Percentiles rank a stretch among this genome's conserved stretches.
Evolutionary conservation across 768 basidiomycete species (phyloP).

Genomic region (Leccinum rimulosum): DNA sequence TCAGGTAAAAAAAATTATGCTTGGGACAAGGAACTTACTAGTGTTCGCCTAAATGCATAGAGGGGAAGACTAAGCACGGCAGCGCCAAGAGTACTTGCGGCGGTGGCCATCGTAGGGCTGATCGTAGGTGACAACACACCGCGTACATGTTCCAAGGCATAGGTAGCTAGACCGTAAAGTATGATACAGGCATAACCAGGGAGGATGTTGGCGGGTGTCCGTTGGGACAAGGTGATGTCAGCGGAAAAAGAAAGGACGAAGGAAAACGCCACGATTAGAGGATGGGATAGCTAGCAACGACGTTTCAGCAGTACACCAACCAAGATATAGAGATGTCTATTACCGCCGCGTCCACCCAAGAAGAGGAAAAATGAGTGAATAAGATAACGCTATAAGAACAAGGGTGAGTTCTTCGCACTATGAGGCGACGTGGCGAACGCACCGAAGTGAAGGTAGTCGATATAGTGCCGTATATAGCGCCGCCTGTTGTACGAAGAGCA

Average conservation of each 20-base stretch:
- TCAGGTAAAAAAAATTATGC: slow-evolving; percentile 4
- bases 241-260: slow-evolving; percentile 54
- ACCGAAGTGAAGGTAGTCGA: slow-evolving; percentile 67
- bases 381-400: slow-evolving; percentile 55
- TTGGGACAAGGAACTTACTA: slow-evolving; percentile 43
- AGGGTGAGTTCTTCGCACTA: not conserved
- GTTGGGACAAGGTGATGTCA: slow-evolving; percentile 46
- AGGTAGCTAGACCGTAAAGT: slow-evolving; percentile 58
- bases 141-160: slow-evolving; percentile 61
- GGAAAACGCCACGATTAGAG: slow-evolving; percentile 45
- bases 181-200: slow-evolving; percentile 69
- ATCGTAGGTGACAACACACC: slow-evolving; percentile 56
- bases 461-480: slow-evolving; percentile 67
- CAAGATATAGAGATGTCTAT: slow-evolving; percentile 43
- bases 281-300: slow-evolving; percentile 46
- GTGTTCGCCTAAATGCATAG: slow-evolving; percentile 55
- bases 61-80: slow-evolving; percentile 61
- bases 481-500: slow-evolving; percentile 67
- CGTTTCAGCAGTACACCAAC: slow-evolving; percentile 16
- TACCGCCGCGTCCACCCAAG: slow-evolving; percentile 60
- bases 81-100: slow-evolving; percentile 59
- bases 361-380: slow-evolving; percentile 65
- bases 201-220: slow-evolving; percentile 38
- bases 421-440: slow-evolving; percentile 19
- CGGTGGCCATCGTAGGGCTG: slow-evolving; percentile 53